phyloP scores from a whole-genome alignment of 768 basidiomycete species.

The Solioccasus polychromus region DNA sequence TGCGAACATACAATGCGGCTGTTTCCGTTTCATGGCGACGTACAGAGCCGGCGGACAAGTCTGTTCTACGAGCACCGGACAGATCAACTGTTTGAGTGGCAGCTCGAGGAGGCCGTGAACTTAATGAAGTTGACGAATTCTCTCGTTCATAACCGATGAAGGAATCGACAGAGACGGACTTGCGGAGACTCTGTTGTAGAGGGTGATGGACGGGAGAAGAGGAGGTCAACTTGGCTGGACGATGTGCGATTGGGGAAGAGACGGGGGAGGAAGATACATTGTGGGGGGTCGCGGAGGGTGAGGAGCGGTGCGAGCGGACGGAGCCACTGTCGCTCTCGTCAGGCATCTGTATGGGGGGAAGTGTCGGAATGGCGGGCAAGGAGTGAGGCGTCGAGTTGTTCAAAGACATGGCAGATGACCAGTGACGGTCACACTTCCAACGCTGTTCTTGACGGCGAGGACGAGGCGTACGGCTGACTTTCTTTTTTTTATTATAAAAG shows the following conservation, averaged over 20 bases:
- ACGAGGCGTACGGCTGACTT: conserved; percentile 1
- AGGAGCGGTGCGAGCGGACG: conserved; percentile 20
- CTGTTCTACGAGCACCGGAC: conserved; percentile 31
- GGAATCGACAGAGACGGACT: conserved; percentile 78
- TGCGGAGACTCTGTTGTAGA: conserved; percentile 47
- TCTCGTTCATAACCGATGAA: conserved; percentile 51
- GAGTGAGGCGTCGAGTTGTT: conserved; percentile 23
- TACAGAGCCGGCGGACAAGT: conserved; percentile 26
- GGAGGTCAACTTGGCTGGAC: conserved; percentile 2
- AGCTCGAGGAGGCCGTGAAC: conserved; percentile 38
- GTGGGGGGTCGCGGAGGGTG: conserved; percentile 35
- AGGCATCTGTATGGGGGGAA: conserved; percentile 46
- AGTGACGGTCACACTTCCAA: background rate
- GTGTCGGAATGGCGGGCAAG: conserved; percentile 38
- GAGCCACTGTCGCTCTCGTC: conserved; percentile 24
- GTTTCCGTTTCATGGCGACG: conserved; percentile 24
- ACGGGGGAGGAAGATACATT: conserved; percentile 44
- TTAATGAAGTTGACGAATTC: conserved; percentile 26
- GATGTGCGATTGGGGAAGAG: conserved; percentile 33
- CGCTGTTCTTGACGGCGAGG: conserved; percentile 10
- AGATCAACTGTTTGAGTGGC: conserved; percentile 35
- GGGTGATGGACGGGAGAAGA: conserved; percentile 21
- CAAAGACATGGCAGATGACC: conserved; percentile 20
- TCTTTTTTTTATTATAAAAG: no score
- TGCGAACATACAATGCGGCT: conserved; percentile 40